Percentiles rank a stretch among this genome's conserved stretches.
Conservation (phyloP, 2,329 filamentous ascomycete species). For the Grosmannia clavigera region DNA sequence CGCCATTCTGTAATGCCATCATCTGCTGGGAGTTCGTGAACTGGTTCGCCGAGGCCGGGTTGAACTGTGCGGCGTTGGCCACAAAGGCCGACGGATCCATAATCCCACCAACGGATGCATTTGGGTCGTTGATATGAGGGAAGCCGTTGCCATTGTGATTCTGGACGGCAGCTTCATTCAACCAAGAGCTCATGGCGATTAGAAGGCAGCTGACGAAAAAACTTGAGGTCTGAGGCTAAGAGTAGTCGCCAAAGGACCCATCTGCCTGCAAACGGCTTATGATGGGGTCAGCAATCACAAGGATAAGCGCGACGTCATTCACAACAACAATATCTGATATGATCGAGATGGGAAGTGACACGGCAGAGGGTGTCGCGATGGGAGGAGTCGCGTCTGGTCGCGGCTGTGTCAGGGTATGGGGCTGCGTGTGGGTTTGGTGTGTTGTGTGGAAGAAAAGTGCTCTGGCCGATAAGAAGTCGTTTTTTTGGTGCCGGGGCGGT, state of each 20-base stretch:
- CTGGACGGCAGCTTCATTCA: conserved; percentile 55
- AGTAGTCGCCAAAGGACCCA: conserved; percentile 20
- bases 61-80: conserved; percentile 48
- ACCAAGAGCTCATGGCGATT: conserved; percentile 56
- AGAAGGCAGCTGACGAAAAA: conserved; percentile 4
- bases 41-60: conserved; percentile 36
- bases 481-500: background rate
- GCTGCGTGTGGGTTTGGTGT: conserved; percentile 15
- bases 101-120: conserved; percentile 37
- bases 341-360: conserved; percentile 31
- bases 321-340: conserved; percentile 27
- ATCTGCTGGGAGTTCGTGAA: conserved; percentile 47
- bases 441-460: conserved; percentile 6
- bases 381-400: conserved; percentile 28
- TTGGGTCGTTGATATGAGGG: conserved; percentile 51
- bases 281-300: conserved; percentile 31
- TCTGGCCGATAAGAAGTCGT: conserved; percentile 3
- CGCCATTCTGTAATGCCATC: conserved; percentile 65
- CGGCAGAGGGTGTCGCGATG: conserved; percentile 32
- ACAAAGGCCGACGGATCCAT: conserved; percentile 56
- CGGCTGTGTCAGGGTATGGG: conserved; percentile 23
- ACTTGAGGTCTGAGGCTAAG: background rate
- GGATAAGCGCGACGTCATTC: conserved; percentile 25
- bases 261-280: conserved; percentile 29
- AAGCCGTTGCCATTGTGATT: conserved; percentile 61